phyloP scores from a whole-genome alignment of 2,329 filamentous ascomycete species.

The Aspergillus quadrilineatus region DNA sequence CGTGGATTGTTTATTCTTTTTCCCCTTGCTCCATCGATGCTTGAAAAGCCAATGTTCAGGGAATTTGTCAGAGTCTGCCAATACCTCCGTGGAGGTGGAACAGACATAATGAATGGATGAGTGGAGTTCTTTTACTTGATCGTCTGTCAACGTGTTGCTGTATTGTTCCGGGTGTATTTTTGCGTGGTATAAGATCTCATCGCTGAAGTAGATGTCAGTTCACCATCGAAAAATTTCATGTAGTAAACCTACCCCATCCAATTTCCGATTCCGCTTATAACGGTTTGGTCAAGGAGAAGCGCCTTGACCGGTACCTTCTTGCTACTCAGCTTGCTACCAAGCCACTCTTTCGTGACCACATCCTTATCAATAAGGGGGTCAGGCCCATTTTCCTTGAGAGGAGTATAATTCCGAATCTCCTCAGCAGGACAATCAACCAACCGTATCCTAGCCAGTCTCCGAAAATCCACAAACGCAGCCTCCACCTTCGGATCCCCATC shows the following conservation, averaged over 20 bases:
- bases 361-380: conserved; percentile 85
- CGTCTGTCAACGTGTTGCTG: conserved; percentile 73
- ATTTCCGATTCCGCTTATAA: conserved; percentile 90
- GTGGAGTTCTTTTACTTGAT: conserved; percentile 70
- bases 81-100: conserved; percentile 70
- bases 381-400: conserved; percentile 87
- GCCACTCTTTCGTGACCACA: conserved; percentile 71
- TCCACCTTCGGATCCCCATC: conserved; percentile 61
- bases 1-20: conserved; percentile 64
- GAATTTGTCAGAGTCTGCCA: conserved; percentile 81
- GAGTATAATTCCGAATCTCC: conserved; percentile 72
- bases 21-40: conserved; percentile 85
- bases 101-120: conserved; percentile 75
- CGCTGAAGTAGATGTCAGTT: conserved; percentile 44
- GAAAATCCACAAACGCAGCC: conserved; percentile 78
- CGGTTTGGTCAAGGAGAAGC: conserved; percentile 79
- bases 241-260: conserved; percentile 70
- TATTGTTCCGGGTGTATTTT: conserved; percentile 90
- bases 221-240: not conserved
- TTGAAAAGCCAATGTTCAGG: conserved; percentile 86
- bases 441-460: conserved; percentile 75
- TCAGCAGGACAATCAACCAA: conserved; percentile 77
- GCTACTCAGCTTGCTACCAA: conserved; percentile 66
- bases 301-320: conserved; percentile 89
- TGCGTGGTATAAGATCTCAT: conserved; percentile 89